A percentile compares a stretch with the other conserved stretches of the same genome.
Conservation (phyloP, 2,329 filamentous ascomycete genomes). For the Truncatella angustata region DNA sequence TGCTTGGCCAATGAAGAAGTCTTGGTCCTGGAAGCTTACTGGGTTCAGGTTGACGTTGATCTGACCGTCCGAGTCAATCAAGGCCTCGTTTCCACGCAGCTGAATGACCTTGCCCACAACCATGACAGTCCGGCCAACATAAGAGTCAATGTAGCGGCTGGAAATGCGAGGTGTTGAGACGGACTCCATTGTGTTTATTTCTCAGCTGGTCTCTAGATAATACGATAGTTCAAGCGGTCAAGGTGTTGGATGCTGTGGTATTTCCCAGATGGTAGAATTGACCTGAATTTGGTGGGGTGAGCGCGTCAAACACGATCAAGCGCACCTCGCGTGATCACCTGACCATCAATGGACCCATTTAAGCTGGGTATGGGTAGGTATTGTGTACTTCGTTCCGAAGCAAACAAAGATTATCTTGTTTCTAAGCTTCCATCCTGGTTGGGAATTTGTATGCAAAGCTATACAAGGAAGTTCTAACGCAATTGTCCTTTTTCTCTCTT, state of each 20-base stretch:
- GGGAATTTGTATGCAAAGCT: too few relatives aligned
- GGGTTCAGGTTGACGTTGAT: conserved; percentile 73
- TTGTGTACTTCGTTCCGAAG: too few relatives aligned
- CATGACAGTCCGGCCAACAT: conserved; percentile 73
- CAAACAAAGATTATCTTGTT: too few relatives aligned
- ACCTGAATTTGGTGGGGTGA: background rate
- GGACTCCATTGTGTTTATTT: conserved; percentile 58
- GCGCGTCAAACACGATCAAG: background rate
- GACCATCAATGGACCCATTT: background rate
- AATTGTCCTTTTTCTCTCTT: too few relatives aligned
- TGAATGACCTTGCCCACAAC: conserved; percentile 83
- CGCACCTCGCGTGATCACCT: conserved; percentile 3
- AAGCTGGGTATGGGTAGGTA: too few relatives aligned
- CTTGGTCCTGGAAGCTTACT: conserved; percentile 48
- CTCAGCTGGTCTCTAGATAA: too few relatives aligned
- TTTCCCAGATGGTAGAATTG: background rate
- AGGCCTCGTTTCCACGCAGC: conserved; percentile 76
- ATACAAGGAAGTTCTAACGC: too few relatives aligned
- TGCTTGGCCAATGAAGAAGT: background rate
- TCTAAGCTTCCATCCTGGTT: too few relatives aligned
- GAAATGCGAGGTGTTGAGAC: conserved; percentile 78
- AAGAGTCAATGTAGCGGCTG: conserved; percentile 73
- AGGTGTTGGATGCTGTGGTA: too few relatives aligned
- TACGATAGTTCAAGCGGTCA: too few relatives aligned
- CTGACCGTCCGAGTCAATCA: conserved; percentile 75